Conservation (phyloP, 2,329 filamentous ascomycete species). For the Pseudogymnoascus sp. region DNA sequence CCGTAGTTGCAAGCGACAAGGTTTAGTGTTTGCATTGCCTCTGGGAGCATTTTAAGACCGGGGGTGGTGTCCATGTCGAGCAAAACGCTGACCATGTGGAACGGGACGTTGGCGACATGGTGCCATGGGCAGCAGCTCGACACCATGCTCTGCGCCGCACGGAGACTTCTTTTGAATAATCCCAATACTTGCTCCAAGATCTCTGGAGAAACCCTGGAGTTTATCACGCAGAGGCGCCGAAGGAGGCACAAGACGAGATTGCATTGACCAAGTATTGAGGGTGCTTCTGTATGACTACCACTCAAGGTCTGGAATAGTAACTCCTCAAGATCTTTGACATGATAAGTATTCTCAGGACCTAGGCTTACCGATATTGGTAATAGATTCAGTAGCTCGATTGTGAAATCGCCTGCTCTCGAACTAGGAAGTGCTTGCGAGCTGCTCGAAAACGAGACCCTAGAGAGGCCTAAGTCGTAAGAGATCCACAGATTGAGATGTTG, state of each 20-base stretch:
- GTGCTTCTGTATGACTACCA: conserved; percentile 31
- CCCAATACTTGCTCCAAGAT: conserved; percentile 40
- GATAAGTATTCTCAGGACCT: conserved; percentile 39
- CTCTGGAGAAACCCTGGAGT: conserved; percentile 26
- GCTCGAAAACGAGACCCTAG: conserved; percentile 34
- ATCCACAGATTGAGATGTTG: conserved; percentile 52
- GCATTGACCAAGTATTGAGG: conserved; percentile 41
- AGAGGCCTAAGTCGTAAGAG: conserved; percentile 49
- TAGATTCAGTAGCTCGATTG: conserved; percentile 41
- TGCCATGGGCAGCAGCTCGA: conserved; percentile 44
- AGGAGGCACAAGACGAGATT: conserved; percentile 49
- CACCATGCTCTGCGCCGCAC: conserved; percentile 39
- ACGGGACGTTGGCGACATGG: conserved; percentile 50
- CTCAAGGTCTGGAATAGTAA: conserved; percentile 29
- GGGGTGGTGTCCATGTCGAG: conserved; percentile 45
- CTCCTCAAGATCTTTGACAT: conserved; percentile 25
- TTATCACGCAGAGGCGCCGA: conserved; percentile 43
- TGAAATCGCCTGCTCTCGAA: conserved; percentile 32
- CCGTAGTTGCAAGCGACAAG: conserved; percentile 36
- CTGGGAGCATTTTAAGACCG: conserved; percentile 38
- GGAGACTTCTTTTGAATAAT: conserved; percentile 37
- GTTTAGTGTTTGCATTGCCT: conserved; percentile 41
- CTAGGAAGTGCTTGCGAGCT: conserved; percentile 35
- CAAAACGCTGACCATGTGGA: conserved; percentile 47
- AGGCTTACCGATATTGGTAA: conserved; percentile 45